These are phyloP conservation scores for Alternaria sp. DNA, from an alignment of 2,329 filamentous ascomycete genomes.

Conservation along the genomic window DNA sequence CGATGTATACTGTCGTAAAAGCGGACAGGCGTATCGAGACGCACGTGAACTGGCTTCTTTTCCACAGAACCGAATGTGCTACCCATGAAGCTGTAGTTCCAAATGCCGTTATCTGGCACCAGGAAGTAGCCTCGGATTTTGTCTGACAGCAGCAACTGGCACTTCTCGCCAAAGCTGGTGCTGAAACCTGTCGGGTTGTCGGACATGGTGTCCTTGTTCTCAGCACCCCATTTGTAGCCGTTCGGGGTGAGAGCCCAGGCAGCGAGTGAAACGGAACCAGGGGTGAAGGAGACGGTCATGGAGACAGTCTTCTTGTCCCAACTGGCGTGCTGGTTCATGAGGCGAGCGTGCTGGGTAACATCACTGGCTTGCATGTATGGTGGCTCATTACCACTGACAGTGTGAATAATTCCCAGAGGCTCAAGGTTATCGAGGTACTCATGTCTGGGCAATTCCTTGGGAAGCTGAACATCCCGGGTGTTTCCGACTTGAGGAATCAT, in stretches of 20 bases:
- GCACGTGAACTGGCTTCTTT: slow-evolving; percentile 90
- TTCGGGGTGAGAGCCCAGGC: slow-evolving; percentile 92
- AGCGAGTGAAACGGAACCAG: slow-evolving; percentile 91
- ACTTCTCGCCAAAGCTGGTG: slow-evolving; percentile 92
- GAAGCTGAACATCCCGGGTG: slow-evolving; percentile 88
- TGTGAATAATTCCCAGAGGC: slow-evolving; percentile 94
- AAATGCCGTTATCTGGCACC: slow-evolving; percentile 86
- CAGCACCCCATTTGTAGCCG: slow-evolving; percentile 95
- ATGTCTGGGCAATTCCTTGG: slow-evolving; percentile 89
- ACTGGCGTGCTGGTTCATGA: slow-evolving; percentile 81
- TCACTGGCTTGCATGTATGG: slow-evolving; percentile 96
- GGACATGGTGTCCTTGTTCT: slow-evolving; percentile 91
- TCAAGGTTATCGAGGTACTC: slow-evolving; percentile 88
- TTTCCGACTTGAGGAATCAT: slow-evolving; percentile 98
- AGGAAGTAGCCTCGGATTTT: slow-evolving; percentile 96
- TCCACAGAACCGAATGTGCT: slow-evolving; percentile 85
- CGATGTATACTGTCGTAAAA: slow-evolving; percentile 95
- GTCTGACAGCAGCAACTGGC: slow-evolving; percentile 90
- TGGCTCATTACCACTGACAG: slow-evolving; percentile 90
- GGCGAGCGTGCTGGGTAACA: slow-evolving; percentile 89
- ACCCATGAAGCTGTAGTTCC: slow-evolving; percentile 99
- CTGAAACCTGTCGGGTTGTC: slow-evolving; percentile 95
- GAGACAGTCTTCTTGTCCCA: slow-evolving; percentile 95
- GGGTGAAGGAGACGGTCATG: slow-evolving; percentile 95
- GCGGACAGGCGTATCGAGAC: slow-evolving; percentile 85